phyloP scores from a whole-genome alignment of 306 rosid genomes.

The Trichosanthes cucumerina region DNA sequence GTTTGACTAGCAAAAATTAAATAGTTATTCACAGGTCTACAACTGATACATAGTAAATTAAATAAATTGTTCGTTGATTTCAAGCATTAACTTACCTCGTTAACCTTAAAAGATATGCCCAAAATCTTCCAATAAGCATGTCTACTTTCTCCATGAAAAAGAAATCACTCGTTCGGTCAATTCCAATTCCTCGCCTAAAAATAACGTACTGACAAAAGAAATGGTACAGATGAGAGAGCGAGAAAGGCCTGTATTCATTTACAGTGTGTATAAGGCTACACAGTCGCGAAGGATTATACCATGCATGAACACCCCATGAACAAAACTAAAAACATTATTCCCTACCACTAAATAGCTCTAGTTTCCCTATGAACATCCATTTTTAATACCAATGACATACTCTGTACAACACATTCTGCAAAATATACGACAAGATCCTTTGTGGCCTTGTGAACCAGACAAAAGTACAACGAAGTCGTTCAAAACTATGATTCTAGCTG shows the following conservation, averaged over 20 bases:
- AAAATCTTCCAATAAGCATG: conserved; percentile 64
- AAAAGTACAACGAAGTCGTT: neutral
- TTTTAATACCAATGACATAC: neutral
- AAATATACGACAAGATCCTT: neutral
- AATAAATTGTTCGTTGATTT: neutral
- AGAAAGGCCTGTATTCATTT: neutral
- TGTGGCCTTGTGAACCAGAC: neutral
- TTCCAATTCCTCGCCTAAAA: conserved; percentile 84
- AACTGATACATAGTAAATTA: neutral
- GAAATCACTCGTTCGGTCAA: conserved; percentile 68
- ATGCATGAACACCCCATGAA: neutral
- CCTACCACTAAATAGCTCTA: neutral
- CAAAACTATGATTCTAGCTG: neutral
- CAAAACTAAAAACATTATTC: neutral
- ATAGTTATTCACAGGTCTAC: neutral
- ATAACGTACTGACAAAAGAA: conserved; percentile 59
- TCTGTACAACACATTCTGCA: neutral
- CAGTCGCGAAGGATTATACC: neutral
- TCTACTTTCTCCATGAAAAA: conserved; percentile 92
- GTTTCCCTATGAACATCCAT: neutral
- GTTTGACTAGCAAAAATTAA: neutral
- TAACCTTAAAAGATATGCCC: conserved; percentile 57
- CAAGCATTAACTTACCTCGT: conserved; percentile 36
- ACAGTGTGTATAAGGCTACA: neutral
- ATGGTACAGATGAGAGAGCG: conserved; percentile 20